A percentile compares a stretch with the other conserved stretches of the same genome.
Evolutionary conservation across 805 yeast genomes (phyloP).

Genomic region (Barnettozyma vustinii): DNA sequence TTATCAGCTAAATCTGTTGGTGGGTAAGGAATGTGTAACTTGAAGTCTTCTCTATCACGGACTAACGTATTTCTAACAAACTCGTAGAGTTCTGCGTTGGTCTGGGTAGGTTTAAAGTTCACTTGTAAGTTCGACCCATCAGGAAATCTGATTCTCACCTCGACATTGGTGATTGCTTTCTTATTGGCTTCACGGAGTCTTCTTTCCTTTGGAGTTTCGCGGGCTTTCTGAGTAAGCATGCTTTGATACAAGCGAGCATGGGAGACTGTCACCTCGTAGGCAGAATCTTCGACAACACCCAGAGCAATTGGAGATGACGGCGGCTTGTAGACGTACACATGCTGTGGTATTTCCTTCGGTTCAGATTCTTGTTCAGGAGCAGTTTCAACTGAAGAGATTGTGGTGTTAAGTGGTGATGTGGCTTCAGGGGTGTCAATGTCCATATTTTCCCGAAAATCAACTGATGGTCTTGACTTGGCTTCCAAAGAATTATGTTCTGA

Average conservation of each 20-base stretch:
- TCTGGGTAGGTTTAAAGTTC: conserved; percentile 41
- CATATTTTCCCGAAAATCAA: not conserved
- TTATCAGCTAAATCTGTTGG: conserved; percentile 26
- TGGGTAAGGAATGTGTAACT: conserved; percentile 47
- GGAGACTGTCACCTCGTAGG: conserved; percentile 41
- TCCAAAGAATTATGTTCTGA: not conserved
- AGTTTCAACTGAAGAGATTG: not conserved
- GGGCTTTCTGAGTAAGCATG: conserved; percentile 39
- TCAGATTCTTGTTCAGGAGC: not conserved
- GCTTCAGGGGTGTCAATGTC: not conserved
- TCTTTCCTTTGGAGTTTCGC: conserved; percentile 34
- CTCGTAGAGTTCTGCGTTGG: conserved; percentile 28
- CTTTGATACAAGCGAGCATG: conserved; percentile 52
- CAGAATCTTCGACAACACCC: conserved; percentile 29
- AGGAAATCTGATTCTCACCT: conserved; percentile 51
- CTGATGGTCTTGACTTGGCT: not conserved
- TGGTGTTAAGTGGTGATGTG: not conserved
- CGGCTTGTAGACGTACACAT: conserved; percentile 22
- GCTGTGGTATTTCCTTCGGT: conserved; percentile 18
- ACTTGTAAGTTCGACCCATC: conserved; percentile 49
- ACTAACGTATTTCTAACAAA: conserved; percentile 27
- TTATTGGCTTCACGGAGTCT: conserved; percentile 27
- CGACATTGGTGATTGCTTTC: conserved; percentile 25
- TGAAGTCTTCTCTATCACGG: conserved; percentile 29
- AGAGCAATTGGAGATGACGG: conserved; percentile 12